These are phyloP conservation scores for Mucuna pruriens DNA, from an alignment of 306 rosid species.

Conservation along the genomic window DNA sequence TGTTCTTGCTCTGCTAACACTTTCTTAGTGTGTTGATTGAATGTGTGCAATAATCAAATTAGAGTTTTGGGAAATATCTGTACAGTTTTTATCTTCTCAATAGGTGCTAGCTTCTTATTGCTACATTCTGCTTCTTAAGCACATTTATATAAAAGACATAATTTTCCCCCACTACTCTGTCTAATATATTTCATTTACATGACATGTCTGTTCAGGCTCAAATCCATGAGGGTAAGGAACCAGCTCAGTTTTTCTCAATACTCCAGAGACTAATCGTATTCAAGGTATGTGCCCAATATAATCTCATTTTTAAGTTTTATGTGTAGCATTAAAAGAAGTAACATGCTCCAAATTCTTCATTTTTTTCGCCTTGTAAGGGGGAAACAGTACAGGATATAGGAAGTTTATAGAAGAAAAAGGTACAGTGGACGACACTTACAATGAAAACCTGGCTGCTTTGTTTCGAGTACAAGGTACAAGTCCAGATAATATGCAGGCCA, in stretches of 20 bases:
- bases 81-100: background rate
- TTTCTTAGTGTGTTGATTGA: conserved; percentile 23
- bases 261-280: conserved; percentile 69
- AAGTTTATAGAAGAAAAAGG: conserved; percentile 63
- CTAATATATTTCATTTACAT: conserved; percentile 34
- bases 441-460: conserved; percentile 66
- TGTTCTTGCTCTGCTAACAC: conserved; percentile 25
- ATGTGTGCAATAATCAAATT: background rate
- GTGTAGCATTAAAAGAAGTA: background rate
- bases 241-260: conserved; percentile 82
- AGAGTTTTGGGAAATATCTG: conserved; percentile 21
- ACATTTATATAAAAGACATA: background rate
- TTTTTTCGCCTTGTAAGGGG: conserved; percentile 65
- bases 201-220: conserved; percentile 64
- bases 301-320: conserved; percentile 32
- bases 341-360: conserved; percentile 23
- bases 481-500: conserved; percentile 83
- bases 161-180: conserved; percentile 13
- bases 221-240: conserved; percentile 78
- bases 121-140: conserved; percentile 28
- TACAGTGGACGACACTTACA: conserved; percentile 63
- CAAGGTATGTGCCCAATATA: conserved; percentile 58
- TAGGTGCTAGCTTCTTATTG: conserved; percentile 9
- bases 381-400: conserved; percentile 72
- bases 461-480: conserved; percentile 90